These are phyloP conservation scores for Scleromitrula shiraiana DNA, from an alignment of 2,329 filamentous ascomycete species.

Conservation along the genomic window DNA sequence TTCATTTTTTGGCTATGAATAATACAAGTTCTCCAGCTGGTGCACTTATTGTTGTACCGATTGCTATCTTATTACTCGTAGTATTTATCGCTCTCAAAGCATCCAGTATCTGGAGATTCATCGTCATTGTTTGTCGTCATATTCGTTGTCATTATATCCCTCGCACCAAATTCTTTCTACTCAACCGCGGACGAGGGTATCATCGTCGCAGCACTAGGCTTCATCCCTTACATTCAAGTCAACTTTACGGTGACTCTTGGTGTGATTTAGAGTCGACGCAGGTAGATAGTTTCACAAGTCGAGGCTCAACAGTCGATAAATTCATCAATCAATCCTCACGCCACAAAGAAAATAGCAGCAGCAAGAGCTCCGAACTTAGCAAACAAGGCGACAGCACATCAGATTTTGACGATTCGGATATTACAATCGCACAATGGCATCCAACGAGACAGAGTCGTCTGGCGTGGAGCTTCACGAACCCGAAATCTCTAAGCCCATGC, in stretches of 20 bases:
- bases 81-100: constrained; percentile 29
- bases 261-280: constrained; percentile 31
- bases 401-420: constrained; percentile 11
- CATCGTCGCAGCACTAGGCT: background rate
- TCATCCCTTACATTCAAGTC: background rate
- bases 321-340: constrained; percentile 19
- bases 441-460: constrained; percentile 24
- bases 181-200: background rate
- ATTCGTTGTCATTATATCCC: constrained; percentile 10
- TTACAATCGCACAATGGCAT: too few relatives aligned
- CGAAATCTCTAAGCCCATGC: constrained; percentile 33
- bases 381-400: constrained; percentile 9
- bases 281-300: constrained; percentile 12
- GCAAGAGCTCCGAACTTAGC: background rate
- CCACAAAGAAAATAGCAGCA: background rate
- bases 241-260: constrained; percentile 32
- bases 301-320: constrained; percentile 21
- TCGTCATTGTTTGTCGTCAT: background rate
- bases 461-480: constrained; percentile 30
- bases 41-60: constrained; percentile 39
- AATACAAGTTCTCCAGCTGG: constrained; percentile 34
- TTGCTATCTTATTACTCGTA: constrained; percentile 32
- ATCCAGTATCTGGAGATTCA: constrained; percentile 18
- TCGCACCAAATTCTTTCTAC: constrained; percentile 6
- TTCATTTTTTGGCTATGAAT: constrained; percentile 30